phyloP scores from a whole-genome alignment of 2,329 filamentous ascomycete species.

The Penicillium sp. region DNA sequence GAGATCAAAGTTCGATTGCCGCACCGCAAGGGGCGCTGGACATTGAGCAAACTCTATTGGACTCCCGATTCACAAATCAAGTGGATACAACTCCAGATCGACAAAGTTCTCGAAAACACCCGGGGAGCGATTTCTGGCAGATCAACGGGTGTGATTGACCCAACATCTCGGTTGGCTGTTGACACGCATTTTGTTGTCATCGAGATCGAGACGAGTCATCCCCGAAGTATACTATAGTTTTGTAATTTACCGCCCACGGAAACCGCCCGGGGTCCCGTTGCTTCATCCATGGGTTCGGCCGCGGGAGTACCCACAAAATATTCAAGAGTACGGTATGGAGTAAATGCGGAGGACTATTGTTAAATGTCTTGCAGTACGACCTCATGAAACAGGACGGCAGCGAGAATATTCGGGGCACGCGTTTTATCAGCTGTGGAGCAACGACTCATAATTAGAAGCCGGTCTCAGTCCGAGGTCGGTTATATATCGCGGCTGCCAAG shows the following conservation, averaged over 20 bases:
- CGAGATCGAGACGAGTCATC: background rate
- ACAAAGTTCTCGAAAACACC: conserved; percentile 5
- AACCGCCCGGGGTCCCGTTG: background rate
- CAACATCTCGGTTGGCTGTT: background rate
- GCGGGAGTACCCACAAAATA: background rate
- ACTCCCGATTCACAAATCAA: conserved; percentile 4
- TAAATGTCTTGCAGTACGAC: background rate
- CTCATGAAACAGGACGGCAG: background rate
- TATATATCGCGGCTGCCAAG: background rate
- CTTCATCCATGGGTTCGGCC: background rate
- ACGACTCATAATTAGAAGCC: background rate
- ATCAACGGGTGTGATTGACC: conserved; percentile 1
- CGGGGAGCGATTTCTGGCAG: background rate
- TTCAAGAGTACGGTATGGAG: background rate
- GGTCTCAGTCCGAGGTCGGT: background rate
- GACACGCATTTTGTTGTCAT: background rate
- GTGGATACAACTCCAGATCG: conserved; percentile 9
- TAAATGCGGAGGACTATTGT: background rate
- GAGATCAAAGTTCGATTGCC: conserved; percentile 1
- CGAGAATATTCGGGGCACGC: background rate
- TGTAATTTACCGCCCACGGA: background rate
- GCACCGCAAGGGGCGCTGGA: conserved; percentile 16
- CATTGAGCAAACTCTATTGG: conserved; percentile 11
- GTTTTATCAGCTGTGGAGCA: background rate
- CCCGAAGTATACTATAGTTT: background rate